Conservation (phyloP, 2,329 filamentous ascomycete species). For the Tolypocladium cylindrosporum region DNA sequence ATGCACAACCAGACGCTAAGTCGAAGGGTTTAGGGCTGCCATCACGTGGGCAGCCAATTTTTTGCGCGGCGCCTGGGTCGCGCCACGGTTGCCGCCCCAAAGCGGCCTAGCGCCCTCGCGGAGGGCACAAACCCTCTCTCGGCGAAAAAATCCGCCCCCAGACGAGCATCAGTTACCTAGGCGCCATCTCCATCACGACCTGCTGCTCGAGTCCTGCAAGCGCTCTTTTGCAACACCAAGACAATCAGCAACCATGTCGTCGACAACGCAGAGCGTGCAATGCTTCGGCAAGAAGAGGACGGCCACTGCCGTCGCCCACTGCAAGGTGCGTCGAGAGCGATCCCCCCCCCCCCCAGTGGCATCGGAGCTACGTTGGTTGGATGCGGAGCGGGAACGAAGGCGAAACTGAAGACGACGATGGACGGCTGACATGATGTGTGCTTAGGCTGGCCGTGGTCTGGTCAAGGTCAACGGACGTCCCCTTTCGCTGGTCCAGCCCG, state of each 20-base stretch:
- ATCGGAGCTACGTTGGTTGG: not conserved
- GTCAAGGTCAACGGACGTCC: constrained; percentile 99
- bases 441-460: constrained; percentile 53
- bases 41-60: constrained; percentile 15
- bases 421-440: not conserved
- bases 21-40: constrained; percentile 24
- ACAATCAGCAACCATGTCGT: constrained; percentile 56
- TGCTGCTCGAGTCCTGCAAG: constrained; percentile 1
- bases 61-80: not conserved
- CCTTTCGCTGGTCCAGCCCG: constrained; percentile 85
- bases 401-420: not conserved
- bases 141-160: constrained; percentile 11
- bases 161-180: not conserved
- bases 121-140: constrained; percentile 24
- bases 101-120: constrained; percentile 15
- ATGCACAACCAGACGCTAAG: constrained; percentile 17
- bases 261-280: constrained; percentile 72
- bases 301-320: constrained; percentile 82
- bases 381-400: not conserved
- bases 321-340: constrained; percentile 55
- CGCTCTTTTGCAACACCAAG: constrained; percentile 6
- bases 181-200: constrained; percentile 5
- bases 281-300: constrained; percentile 99
- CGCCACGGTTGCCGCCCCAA: not conserved
- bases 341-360: not conserved